Evolutionary conservation across 106 monocot species (phyloP).

Genomic region (Apostasia ramifera): DNA sequence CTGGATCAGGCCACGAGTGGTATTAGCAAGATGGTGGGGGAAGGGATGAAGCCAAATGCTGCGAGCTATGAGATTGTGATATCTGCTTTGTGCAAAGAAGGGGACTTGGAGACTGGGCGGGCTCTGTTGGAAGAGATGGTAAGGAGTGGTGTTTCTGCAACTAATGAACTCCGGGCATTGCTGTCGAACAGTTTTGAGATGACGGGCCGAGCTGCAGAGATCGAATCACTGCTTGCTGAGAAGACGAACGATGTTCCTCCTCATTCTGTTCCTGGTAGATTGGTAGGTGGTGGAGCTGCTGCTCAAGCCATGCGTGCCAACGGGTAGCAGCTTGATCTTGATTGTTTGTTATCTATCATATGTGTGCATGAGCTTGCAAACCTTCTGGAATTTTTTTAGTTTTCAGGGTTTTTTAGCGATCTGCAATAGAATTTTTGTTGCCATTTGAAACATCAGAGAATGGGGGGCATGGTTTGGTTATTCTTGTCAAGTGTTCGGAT

Average conservation of each 20-base stretch:
- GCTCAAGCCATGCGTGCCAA: background rate
- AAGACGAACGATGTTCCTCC: background rate
- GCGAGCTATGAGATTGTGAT: constrained; percentile 51
- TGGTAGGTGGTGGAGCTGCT: background rate
- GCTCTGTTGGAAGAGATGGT: constrained; percentile 58
- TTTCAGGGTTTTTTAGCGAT: too few relatives aligned
- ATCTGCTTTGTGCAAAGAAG: constrained; percentile 45
- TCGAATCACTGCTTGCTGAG: constrained; percentile 26
- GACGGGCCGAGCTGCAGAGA: constrained; percentile 46
- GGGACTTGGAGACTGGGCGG: constrained; percentile 37
- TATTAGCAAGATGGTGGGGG: constrained; percentile 54
- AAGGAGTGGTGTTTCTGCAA: constrained; percentile 16
- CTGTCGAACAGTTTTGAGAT: constrained; percentile 38
- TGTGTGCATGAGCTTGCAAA: too few relatives aligned
- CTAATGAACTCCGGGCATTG: constrained; percentile 28
- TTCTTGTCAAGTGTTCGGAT: too few relatives aligned
- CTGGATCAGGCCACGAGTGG: constrained; percentile 30
- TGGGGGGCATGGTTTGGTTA: too few relatives aligned
- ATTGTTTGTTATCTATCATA: background rate
- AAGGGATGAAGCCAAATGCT: constrained; percentile 34
- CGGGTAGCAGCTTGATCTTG: background rate
- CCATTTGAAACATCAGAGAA: too few relatives aligned
- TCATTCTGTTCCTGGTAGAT: background rate
- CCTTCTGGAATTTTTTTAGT: too few relatives aligned
- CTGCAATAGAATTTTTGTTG: too few relatives aligned